Conservation (phyloP, 768 basidiomycete species). For the Wakefieldia striispora region DNA sequence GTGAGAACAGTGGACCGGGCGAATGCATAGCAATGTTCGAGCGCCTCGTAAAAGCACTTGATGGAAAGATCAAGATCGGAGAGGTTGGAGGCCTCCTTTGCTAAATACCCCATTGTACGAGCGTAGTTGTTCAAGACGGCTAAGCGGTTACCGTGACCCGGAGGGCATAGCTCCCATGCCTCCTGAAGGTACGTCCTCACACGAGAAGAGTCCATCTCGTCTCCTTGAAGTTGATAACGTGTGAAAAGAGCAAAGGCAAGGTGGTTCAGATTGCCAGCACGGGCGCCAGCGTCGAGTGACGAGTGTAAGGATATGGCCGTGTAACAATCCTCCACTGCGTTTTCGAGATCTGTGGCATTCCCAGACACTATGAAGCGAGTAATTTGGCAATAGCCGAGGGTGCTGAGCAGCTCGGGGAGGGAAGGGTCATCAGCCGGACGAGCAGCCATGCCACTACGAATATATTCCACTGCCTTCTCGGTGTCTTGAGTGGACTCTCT, state of each 20-base stretch:
- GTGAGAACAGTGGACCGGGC: conserved; percentile 6
- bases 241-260: conserved; percentile 18
- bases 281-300: background rate
- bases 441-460: conserved; percentile 7
- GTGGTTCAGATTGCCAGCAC: conserved; percentile 4
- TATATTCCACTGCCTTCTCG: conserved; percentile 12
- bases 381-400: conserved; percentile 12
- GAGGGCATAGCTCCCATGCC: conserved; percentile 13
- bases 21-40: conserved; percentile 10
- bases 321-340: conserved; percentile 19
- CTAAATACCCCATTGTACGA: conserved; percentile 13
- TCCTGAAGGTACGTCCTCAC: conserved; percentile 15
- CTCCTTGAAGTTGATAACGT: conserved; percentile 21
- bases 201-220: conserved; percentile 13
- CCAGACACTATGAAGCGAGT: conserved; percentile 22
- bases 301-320: conserved; percentile 8
- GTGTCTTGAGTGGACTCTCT: conserved; percentile 14
- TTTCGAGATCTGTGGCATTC: conserved; percentile 21
- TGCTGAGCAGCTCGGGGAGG: conserved; percentile 2
- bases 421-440: conserved; percentile 3
- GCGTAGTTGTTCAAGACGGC: conserved; percentile 12
- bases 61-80: conserved; percentile 17
- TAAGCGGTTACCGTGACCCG: conserved; percentile 1
- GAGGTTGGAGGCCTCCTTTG: background rate
- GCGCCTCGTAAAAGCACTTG: conserved; percentile 17